Conservation (phyloP, 495 filamentous ascomycete species). For the Cenococcum geophilum region DNA sequence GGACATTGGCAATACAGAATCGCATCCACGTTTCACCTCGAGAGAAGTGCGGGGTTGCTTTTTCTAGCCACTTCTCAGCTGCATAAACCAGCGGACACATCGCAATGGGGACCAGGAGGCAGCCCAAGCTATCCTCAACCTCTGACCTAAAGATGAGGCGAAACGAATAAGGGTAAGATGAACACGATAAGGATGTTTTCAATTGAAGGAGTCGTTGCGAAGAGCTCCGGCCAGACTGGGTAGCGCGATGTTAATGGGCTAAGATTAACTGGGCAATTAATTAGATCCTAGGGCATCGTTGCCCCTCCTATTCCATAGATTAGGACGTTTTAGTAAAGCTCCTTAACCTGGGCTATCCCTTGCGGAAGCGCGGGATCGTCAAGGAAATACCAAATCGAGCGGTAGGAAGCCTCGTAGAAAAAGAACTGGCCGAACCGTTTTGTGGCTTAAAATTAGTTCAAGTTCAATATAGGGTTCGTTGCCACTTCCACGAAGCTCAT, state of each 20-base stretch:
- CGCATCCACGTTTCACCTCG: background rate
- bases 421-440: background rate
- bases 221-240: no score
- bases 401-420: background rate
- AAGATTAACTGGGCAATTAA: no score
- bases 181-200: no score
- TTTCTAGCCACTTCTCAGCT: background rate
- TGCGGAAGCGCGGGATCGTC: background rate
- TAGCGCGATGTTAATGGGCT: no score
- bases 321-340: background rate
- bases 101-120: background rate
- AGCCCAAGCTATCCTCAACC: background rate
- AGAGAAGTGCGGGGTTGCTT: background rate
- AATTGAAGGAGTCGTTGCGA: no score
- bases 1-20: background rate
- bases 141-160: background rate
- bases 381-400: background rate
- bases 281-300: background rate
- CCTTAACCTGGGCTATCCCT: background rate
- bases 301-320: background rate
- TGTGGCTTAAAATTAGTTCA: background rate
- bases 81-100: background rate
- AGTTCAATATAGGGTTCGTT: background rate
- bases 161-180: no score
- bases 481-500: background rate